These are phyloP conservation scores for Pseudogymnoascus pannorum DNA, from an alignment of 2,329 filamentous ascomycete species.

Conservation along the genomic window DNA sequence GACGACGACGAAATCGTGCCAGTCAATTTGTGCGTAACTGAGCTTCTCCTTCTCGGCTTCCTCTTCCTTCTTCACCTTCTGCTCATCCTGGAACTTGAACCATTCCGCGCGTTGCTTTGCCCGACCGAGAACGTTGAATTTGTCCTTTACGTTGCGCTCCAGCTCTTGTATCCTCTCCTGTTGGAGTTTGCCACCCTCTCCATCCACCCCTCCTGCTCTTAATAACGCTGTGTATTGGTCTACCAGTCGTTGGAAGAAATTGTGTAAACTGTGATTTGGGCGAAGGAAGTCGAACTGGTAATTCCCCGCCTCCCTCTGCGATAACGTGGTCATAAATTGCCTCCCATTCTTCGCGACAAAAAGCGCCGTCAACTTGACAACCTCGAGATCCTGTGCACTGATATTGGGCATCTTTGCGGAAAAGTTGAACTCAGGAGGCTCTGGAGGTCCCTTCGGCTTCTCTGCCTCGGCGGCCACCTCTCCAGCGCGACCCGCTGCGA, in stretches of 20 bases:
- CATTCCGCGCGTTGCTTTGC: constrained; percentile 85
- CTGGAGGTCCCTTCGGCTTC: constrained; percentile 73
- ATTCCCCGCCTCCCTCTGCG: constrained; percentile 82
- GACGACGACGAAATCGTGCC: constrained; percentile 94
- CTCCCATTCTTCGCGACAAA: constrained; percentile 91
- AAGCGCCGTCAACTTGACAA: constrained; percentile 70
- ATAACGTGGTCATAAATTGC: constrained; percentile 82
- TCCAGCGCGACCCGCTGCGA: constrained; percentile 66
- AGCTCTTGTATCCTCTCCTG: constrained; percentile 66
- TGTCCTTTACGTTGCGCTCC: constrained; percentile 67
- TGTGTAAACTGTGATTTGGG: constrained; percentile 91
- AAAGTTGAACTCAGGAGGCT: constrained; percentile 84
- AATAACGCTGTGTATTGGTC: constrained; percentile 87
- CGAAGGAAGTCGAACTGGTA: constrained; percentile 95
- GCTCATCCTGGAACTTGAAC: constrained; percentile 72
- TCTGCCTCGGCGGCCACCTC: constrained; percentile 51
- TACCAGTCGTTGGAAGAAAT: constrained; percentile 86
- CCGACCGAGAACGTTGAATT: constrained; percentile 69
- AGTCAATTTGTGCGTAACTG: constrained; percentile 81
- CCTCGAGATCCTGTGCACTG: constrained; percentile 81
- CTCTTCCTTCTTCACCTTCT: constrained; percentile 84
- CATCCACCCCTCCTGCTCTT: constrained; percentile 58
- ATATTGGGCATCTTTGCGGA: constrained; percentile 96
- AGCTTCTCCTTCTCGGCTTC: constrained; percentile 73
- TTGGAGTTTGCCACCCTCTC: constrained; percentile 55